phyloP scores from a whole-genome alignment of 345 rosid species.

The Populus davidiana region DNA sequence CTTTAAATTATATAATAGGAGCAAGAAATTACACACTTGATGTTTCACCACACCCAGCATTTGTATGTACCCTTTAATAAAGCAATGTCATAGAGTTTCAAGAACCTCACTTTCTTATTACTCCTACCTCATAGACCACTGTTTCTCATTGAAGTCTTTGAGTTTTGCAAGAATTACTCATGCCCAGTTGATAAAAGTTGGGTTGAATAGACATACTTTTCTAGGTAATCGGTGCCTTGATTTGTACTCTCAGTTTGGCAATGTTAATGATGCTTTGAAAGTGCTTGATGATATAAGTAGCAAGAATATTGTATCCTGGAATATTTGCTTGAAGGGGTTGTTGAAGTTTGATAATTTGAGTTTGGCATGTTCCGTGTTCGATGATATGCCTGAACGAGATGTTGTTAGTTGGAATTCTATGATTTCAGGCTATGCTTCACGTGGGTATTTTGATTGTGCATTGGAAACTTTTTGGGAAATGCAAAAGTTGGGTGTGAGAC shows the following conservation, averaged over 20 bases:
- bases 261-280: slow-evolving; percentile 34
- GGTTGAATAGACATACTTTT: slow-evolving; percentile 45
- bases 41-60: background rate
- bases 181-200: slow-evolving; percentile 59
- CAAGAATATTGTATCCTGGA: slow-evolving; percentile 63
- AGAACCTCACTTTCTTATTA: slow-evolving; percentile 34
- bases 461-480: slow-evolving; percentile 46
- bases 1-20: background rate
- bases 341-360: slow-evolving; percentile 20
- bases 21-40: background rate
- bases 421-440: slow-evolving; percentile 47
- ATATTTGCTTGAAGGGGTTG: slow-evolving; percentile 52
- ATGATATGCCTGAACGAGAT: slow-evolving; percentile 66
- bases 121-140: slow-evolving; percentile 43
- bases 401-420: slow-evolving; percentile 71
- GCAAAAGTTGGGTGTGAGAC: slow-evolving; percentile 42
- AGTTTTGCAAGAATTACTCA: slow-evolving; percentile 39
- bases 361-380: slow-evolving; percentile 45
- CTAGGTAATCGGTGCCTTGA: slow-evolving; percentile 71
- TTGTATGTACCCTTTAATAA: slow-evolving; percentile 45
- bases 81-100: slow-evolving; percentile 36
- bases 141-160: slow-evolving; percentile 37
- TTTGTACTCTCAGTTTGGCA: slow-evolving; percentile 47
- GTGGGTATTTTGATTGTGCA: slow-evolving; percentile 37
- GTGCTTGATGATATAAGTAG: slow-evolving; percentile 43